Evolutionary conservation across 202 grass and related monocot genomes (phyloP), one percentile per base, ranked within the genome.

Genomic region (Digitaria exilis): DNA sequence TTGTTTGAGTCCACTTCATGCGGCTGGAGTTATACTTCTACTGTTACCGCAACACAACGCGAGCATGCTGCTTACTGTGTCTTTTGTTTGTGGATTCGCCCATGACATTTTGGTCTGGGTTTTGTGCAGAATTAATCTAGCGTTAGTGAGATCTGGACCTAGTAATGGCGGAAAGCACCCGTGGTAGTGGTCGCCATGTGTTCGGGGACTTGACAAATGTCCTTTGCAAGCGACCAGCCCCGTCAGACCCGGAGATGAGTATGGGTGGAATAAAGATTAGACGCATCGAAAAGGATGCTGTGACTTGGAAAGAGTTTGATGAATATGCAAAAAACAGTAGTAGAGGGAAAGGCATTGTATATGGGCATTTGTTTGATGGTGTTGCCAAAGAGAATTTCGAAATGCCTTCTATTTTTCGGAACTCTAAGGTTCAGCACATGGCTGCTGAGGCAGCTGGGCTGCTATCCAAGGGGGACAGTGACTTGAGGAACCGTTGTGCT

Each of bases 181-280:
- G 55, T 16, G 84, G 44, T 37, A 71, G 62, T 65, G 84, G 14
- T 6, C 88, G 84, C 13, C 80, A 71, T 28, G 76, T 22, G 37
- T 70, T 90, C 8, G 70, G 70, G 16, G 84, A 90, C 70, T 56
- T 90, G 56, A 87, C 80, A 31, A 90, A 90, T 65, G 55, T 80
- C 55, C 55, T 90, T 65, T 42, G 75, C 80, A 90, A 90, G 55
- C 69, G 84, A 15, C 55, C 62, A 39, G 88, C 84, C 55, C 30
- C 63, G 18, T 65, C 29, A 3, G 84, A 87, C 71, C 60, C 69
- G n/a, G 84, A 87, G 80, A 90, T 76, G 45, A 59, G 21, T 30
- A 50, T 69, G 13, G 69, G 75, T 50, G 84, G 70, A 32, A 55
- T 48, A 28, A 90, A 90, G 76, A 75, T 87, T 56, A 60, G 29